Conservation (phyloP, 2,329 filamentous ascomycete species). For the Aspergillus melleus region DNA sequence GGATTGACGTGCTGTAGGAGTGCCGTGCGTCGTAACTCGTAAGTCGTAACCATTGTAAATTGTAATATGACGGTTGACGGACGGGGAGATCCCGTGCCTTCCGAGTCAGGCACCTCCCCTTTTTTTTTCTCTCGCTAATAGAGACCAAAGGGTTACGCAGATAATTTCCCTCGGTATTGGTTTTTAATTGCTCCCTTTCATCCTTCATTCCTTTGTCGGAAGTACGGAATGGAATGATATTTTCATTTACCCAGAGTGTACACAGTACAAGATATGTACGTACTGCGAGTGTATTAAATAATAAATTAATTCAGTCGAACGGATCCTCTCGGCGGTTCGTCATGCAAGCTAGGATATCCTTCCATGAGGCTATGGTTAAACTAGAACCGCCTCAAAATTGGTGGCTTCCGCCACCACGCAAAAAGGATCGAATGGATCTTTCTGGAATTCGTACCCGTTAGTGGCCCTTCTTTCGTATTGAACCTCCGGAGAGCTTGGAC, state of each 20-base stretch:
- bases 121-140: neutral
- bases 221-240: neutral
- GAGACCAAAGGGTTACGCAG: neutral
- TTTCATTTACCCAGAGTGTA: too few relatives aligned
- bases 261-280: too few relatives aligned
- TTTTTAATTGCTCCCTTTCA: neutral
- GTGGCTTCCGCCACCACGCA: constrained; percentile 8
- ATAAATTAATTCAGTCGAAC: neutral
- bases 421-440: constrained; percentile 8
- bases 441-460: constrained; percentile 6
- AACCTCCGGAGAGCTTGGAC: neutral
- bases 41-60: neutral
- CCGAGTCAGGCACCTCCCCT: neutral
- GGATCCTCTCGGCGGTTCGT: neutral
- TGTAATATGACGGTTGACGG: neutral
- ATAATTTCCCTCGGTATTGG: neutral
- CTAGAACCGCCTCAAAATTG: neutral
- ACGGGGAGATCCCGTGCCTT: constrained; percentile 10
- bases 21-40: constrained; percentile 1
- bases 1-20: neutral
- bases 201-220: neutral
- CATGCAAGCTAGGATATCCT: neutral
- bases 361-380: neutral
- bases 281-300: too few relatives aligned
- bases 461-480: neutral